Base-by-base conservation (phyloP, 2,329 filamentous ascomycete species). In the Hymenoscyphus scutula region DNA sequence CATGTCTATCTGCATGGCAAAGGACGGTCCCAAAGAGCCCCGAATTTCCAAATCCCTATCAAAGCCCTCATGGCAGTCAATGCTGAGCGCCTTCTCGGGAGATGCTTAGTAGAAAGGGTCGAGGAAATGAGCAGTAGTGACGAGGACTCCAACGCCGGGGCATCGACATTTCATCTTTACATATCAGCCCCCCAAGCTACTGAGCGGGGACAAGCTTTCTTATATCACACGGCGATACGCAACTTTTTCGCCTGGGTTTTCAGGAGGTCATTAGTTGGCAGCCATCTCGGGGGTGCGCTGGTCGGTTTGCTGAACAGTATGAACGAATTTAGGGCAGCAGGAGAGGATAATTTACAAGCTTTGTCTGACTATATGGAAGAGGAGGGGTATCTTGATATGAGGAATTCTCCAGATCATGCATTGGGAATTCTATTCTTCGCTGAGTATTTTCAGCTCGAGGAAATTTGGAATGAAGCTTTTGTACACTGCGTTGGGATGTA, bases 401-500 rank as follows among this genome's bases (percentile, higher is more conserved):
- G 82, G 2, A 83, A 86, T 63, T 84, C 86, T 64, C 84, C 88
- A 0, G 82, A 87, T 58, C 86, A 92, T 71, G 87, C 90, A 0
- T 73, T 92, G 41, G 89, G 87, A 0, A 78, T 88, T 53, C 76
- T 94, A 13, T 83, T 83, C 58, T 81, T 92, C 53, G 86, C 89
- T 1, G 90, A 94, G 70, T 77, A 81, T 25, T 88, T 87, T 66
- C 82, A 84, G 58, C 75, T 89, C 29, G 79, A 78, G 59, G 81
- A 85, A n/a, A 75, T 91, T 13, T 94, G 91, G 79, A 81, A 87
- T 11, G 83, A 90, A 70, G 87, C 90, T 0, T 92, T 93, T 74
- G 82, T 84, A 15, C 91, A 95, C 71, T 92, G 90, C 71, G 88
- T 89, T 38, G 91, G 90, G 53, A 92, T 94, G 90, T 84, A 83